These are phyloP conservation scores for Grigorovia transvaalensis DNA, from an alignment of 805 yeast species.

Conservation along the genomic window DNA sequence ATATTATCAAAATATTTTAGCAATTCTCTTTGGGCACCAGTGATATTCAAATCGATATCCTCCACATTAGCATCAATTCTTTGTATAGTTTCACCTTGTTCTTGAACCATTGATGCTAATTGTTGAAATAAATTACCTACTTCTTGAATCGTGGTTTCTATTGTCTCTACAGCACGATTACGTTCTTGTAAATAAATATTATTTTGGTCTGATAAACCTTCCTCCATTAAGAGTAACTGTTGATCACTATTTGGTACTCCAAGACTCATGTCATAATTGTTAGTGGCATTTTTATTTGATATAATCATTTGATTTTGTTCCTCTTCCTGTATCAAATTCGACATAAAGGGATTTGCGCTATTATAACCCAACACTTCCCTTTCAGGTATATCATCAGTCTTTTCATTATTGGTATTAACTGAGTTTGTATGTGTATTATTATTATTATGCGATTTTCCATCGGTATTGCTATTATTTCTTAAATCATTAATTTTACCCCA, in stretches of 20 bases:
- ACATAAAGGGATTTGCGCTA: conserved; percentile 33
- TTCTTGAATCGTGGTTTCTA: conserved; percentile 93
- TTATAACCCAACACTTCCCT: conserved; percentile 15
- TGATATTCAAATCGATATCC: conserved; percentile 78
- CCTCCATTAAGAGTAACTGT: conserved; percentile 70
- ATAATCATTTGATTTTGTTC: conserved; percentile 1
- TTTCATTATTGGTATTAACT: background rate
- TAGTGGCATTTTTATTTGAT: conserved; percentile 2
- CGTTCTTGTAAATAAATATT: conserved; percentile 69
- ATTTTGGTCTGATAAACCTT: conserved; percentile 40
- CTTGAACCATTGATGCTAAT: conserved; percentile 93
- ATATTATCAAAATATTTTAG: conserved; percentile 81
- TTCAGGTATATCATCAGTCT: background rate
- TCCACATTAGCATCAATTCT: conserved; percentile 92
- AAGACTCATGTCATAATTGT: conserved; percentile 35
- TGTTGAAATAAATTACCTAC: conserved; percentile 92
- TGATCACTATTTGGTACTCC: conserved; percentile 56
- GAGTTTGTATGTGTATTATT: background rate
- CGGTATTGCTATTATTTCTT: conserved; percentile 2
- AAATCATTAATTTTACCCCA: conserved; percentile 63
- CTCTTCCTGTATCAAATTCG: conserved; percentile 19
- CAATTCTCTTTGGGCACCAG: conserved; percentile 90
- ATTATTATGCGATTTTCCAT: conserved; percentile 5
- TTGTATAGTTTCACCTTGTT: conserved; percentile 93
- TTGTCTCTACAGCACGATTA: conserved; percentile 85